Conservation (phyloP, 2,329 filamentous ascomycete species). For the Epichloe gansuensis region DNA sequence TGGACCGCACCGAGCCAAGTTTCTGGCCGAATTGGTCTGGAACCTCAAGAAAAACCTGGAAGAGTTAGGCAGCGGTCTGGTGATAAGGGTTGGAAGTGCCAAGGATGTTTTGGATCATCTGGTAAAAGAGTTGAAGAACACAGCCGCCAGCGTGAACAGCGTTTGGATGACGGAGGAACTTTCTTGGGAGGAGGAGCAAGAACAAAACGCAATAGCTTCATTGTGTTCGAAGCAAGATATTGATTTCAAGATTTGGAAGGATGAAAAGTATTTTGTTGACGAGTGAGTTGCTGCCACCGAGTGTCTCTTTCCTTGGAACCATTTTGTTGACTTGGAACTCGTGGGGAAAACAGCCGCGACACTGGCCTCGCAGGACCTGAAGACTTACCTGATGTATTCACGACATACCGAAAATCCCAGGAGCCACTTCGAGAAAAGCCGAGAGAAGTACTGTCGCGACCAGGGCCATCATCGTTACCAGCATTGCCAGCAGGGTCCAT, state of each 20-base stretch:
- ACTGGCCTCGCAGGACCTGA: constrained; percentile 41
- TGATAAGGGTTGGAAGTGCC: constrained; percentile 49
- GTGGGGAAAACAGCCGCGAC: constrained; percentile 42
- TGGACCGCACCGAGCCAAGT: constrained; percentile 58
- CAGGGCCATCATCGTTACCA: constrained; percentile 39
- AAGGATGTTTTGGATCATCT: constrained; percentile 47
- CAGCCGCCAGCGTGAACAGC: constrained; percentile 37
- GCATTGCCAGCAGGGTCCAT: constrained; percentile 34
- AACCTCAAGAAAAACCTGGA: constrained; percentile 53
- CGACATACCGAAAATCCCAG: constrained; percentile 57
- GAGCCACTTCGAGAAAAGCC: constrained; percentile 58
- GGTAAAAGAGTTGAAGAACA: constrained; percentile 32
- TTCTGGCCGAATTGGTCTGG: constrained; percentile 61
- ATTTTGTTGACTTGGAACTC: neutral
- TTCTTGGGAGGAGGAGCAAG: constrained; percentile 52
- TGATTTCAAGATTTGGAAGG: constrained; percentile 52
- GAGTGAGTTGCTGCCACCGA: constrained; percentile 43
- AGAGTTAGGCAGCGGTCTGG: constrained; percentile 44
- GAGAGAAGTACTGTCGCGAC: constrained; percentile 40
- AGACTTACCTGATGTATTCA: constrained; percentile 63
- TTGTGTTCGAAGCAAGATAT: constrained; percentile 39
- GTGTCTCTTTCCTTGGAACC: neutral
- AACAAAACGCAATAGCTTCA: constrained; percentile 43
- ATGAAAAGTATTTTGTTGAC: constrained; percentile 70
- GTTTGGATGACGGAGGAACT: constrained; percentile 67